Base-by-base conservation (phyloP, 768 basidiomycete species). In the Xerocomellus chrysenteron region DNA sequence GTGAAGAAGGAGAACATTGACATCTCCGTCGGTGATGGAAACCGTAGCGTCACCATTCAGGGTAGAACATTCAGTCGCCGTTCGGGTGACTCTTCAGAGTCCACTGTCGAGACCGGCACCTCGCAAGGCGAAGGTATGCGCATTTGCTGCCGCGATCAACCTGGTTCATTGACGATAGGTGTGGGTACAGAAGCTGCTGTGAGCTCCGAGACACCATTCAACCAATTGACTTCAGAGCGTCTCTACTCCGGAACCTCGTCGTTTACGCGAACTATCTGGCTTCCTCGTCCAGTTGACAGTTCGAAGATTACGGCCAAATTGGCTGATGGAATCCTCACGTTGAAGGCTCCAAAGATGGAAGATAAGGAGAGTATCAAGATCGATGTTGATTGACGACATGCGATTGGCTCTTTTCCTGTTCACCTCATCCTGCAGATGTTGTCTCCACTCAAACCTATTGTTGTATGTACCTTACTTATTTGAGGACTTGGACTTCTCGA, bases 1-100 rank as follows among this genome's bases (percentile, higher is more conserved):
- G 83, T 92, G 28, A 85, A 82, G 68, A 90, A 86, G 75, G 88
- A 91, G 62, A 84, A 90, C 63, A 67, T 91, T 10, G 80, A 88
- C 53, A 79, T 92, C 49, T 79, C 82, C 9, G 76, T 92, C 55
- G 87, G 87, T 10, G 85, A 90, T 54, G 82, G 79, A 16, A 89
- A 88, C 3, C 78, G 82, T 54, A 88, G 82, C 58, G 67, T 91
- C 54, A 89, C 84, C 4, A 89, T 92, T 54, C 82, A 88, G 66
- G 90, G 90, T 9, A 85, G 79, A 63, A 70, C 82, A 39, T 64
- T 70, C 46, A 71, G 72, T 56, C 69, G 58, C 21, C 60, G 56
- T 19, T 42, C 55, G 32, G 56, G 46, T 19, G 58, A 72, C 6
- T 63, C 65, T 41, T 54, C 63, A 5, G 69, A 63, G 19, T 56